phyloP scores from a whole-genome alignment of 805 yeast genomes.

The Danielozyma ontarioensis region DNA sequence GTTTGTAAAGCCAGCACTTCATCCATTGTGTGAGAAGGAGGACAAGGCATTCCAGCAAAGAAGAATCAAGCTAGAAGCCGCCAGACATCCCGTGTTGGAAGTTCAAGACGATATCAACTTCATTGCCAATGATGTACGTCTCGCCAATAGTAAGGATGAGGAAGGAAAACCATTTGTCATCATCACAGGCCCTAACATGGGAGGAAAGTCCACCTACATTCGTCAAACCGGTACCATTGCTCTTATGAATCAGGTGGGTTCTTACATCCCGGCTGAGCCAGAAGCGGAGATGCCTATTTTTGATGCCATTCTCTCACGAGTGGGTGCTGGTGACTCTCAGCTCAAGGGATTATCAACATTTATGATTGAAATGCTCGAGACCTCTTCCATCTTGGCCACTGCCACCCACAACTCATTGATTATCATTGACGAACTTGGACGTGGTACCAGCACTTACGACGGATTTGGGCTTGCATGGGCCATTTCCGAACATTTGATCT shows the following conservation, averaged over 20 bases:
- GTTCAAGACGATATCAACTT: slow-evolving; percentile 87
- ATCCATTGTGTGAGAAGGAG: slow-evolving; percentile 38
- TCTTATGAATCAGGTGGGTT: slow-evolving; percentile 83
- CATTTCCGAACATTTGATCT: slow-evolving; percentile 79
- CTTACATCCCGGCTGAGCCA: slow-evolving; percentile 72
- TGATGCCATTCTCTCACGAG: slow-evolving; percentile 90
- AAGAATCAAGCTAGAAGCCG: slow-evolving; percentile 54
- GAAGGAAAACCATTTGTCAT: slow-evolving; percentile 62
- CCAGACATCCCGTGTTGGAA: slow-evolving; percentile 94
- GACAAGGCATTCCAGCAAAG: slow-evolving; percentile 31
- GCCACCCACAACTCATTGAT: slow-evolving; percentile 77
- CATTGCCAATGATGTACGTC: slow-evolving; percentile 82
- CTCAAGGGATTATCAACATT: slow-evolving; percentile 95
- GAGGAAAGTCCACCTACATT: slow-evolving; percentile 92
- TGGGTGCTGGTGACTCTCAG: slow-evolving; percentile 99
- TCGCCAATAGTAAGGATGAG: slow-evolving; percentile 40
- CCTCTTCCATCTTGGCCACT: slow-evolving; percentile 77
- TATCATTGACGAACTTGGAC: slow-evolving; percentile 90
- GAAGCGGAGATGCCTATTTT: slow-evolving; percentile 78
- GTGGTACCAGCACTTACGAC: slow-evolving; percentile 86
- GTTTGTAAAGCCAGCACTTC: slow-evolving; percentile 69
- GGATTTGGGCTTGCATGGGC: slow-evolving; percentile 99
- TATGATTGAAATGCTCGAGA: slow-evolving; percentile 94
- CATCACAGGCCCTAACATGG: slow-evolving; percentile 97
- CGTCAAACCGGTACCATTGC: slow-evolving; percentile 86